A percentile compares a stretch with the other conserved stretches of the same genome.
Conservation (phyloP, 345 rosid species). For the Reutealis trisperma region DNA sequence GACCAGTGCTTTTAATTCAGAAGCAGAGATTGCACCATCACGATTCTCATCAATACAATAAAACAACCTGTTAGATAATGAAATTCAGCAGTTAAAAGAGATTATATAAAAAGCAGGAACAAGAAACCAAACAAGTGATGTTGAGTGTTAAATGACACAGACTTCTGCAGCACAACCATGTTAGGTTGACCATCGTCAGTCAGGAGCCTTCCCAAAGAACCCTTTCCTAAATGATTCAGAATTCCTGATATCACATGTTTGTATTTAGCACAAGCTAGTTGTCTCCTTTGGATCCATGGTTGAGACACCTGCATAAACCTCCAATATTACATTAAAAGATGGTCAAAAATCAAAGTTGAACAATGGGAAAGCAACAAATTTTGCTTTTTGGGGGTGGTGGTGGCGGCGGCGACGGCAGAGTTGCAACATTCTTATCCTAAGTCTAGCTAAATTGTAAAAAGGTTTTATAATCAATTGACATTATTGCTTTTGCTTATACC, state of each 20-base stretch:
- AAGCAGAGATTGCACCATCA: constrained; percentile 39
- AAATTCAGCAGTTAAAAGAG: background rate
- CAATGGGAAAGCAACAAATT: background rate
- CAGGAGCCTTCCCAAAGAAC: constrained; percentile 63
- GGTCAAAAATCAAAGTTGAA: background rate
- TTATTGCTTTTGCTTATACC: too few species aligned
- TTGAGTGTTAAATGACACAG: constrained; percentile 17
- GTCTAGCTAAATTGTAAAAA: too few species aligned
- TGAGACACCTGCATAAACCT: constrained; percentile 44
- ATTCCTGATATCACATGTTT: constrained; percentile 72
- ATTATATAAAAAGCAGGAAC: background rate
- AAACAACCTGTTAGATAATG: constrained; percentile 57
- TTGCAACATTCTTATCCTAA: too few species aligned
- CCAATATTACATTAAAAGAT: too few species aligned
- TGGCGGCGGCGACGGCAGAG: too few species aligned
- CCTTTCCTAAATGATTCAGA: constrained; percentile 56
- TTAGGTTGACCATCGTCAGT: constrained; percentile 62
- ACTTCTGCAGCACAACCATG: constrained; percentile 46
- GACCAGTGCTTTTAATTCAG: constrained; percentile 64
- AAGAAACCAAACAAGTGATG: background rate
- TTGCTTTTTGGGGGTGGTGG: too few species aligned
- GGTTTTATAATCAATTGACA: too few species aligned
- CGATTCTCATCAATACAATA: constrained; percentile 53
- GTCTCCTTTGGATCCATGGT: constrained; percentile 81
- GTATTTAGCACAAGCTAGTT: constrained; percentile 66